Base-by-base conservation (phyloP, 768 basidiomycete species). In the Tylopilus balloui region DNA sequence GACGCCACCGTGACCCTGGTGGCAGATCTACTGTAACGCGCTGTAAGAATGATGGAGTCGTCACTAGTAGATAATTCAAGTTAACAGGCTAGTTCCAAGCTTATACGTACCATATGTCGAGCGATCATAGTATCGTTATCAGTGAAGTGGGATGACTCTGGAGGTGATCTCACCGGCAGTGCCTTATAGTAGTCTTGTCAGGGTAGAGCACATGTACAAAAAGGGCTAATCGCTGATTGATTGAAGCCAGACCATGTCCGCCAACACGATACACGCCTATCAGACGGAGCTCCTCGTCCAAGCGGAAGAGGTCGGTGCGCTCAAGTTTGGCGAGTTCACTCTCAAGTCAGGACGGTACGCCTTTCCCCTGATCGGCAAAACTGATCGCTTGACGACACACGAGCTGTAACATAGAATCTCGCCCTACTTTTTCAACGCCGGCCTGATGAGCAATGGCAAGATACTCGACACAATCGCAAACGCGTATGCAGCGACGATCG, bases 371-470 rank as follows among this genome's bases (percentile, higher is more conserved):
- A 39, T 24, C 41, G 13, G 8, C 40, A 19, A 17, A 15, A 21
- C 10, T 15, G 39, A 42, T 51, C 44, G 11, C 31, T 23, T 11
- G 23, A 20, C 10, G 1, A 39, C 29, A 34, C 44, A 12, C 44
- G 35, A 19, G 11, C 19, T 20, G 8, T 40, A 29, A 32, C 37
- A 12, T 68, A 90, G 91, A 34, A 71, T 78, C 46, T 99, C 95
- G 8, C 96, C 95, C 1, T 98, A 98, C 71, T 99, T 97, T 69
- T 93, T 97, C 77, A 97, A 97, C 61, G 92, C 93, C 2, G 91
- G 91, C 11, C 78, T 92, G 19, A 76, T 99, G 56, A 88, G 83
- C 65, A 83, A 85, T 2, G 92, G 93, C 0, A 80, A 85, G 1
- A 82, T 95, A 32, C 80, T 98, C 40, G 70, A 84, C 28, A 75